Conservation (phyloP, 148 eudicot species). For the Vaccinium myrtillus region DNA sequence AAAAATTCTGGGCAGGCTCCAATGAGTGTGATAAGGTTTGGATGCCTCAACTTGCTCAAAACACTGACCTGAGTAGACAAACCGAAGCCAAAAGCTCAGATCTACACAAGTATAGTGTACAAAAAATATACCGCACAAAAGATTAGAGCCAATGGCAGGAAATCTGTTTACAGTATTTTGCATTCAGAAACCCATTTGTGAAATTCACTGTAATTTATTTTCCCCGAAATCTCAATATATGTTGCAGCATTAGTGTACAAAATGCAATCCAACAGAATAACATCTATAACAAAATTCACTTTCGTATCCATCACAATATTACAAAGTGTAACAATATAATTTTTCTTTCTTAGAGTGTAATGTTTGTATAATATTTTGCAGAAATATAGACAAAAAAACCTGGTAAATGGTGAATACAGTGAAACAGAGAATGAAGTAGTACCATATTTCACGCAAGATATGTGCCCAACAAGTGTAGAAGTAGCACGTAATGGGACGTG, state of each 20-base stretch:
- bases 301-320: not conserved
- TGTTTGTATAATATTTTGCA: not conserved
- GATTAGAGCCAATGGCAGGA: not conserved
- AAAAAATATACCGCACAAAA: not conserved
- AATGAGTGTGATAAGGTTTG: conserved; percentile 72
- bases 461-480: not conserved
- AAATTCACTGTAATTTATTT: not conserved
- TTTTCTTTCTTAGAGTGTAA: not conserved
- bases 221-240: not conserved
- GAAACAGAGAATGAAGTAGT: not conserved
- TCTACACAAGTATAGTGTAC: not conserved
- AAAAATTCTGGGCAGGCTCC: conserved; percentile 80
- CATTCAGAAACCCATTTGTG: not conserved
- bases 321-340: not conserved
- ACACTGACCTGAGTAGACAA: conserved; percentile 56
- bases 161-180: not conserved
- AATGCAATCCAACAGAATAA: not conserved
- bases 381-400: not conserved
- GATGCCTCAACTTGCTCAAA: conserved; percentile 82
- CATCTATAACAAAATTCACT: not conserved
- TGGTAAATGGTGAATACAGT: not conserved
- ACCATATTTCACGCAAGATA: not conserved
- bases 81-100: conserved; percentile 4
- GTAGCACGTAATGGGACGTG: not conserved
- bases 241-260: not conserved